Percentiles rank a stretch among this genome's conserved stretches.
phyloP scores from a whole-genome alignment of 495 filamentous ascomycete genomes.

The Penicillium argentinense region DNA sequence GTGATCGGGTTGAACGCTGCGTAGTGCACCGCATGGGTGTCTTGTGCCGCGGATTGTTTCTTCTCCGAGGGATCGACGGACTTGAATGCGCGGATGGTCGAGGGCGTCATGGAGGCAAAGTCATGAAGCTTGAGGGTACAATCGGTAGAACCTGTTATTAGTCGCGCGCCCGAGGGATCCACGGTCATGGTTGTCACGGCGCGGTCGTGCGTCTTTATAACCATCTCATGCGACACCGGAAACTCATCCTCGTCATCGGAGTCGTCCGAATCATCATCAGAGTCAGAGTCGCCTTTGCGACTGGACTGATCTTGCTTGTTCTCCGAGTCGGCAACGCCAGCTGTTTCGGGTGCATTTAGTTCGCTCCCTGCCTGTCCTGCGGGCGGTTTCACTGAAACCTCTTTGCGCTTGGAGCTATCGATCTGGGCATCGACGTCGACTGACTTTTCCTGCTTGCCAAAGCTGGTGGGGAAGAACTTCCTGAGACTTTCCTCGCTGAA shows the following conservation, averaged over 20 bases:
- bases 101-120: constrained; percentile 92
- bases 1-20: constrained; percentile 82
- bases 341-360: constrained; percentile 13
- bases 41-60: constrained; percentile 69
- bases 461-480: constrained; percentile 76
- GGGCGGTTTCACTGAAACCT: constrained; percentile 31
- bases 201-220: constrained; percentile 88
- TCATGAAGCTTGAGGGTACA: constrained; percentile 91
- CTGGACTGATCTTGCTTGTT: constrained; percentile 25
- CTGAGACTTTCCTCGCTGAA: constrained; percentile 84
- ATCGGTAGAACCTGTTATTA: constrained; percentile 88
- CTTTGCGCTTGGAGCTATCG: constrained; percentile 66
- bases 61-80: constrained; percentile 81
- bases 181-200: constrained; percentile 80
- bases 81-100: constrained; percentile 89
- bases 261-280: constrained; percentile 54
- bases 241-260: constrained; percentile 85
- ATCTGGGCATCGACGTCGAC: constrained; percentile 78
- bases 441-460: constrained; percentile 77
- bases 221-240: constrained; percentile 88
- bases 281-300: constrained; percentile 48
- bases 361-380: constrained; percentile 22
- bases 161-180: constrained; percentile 79
- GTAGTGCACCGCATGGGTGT: constrained; percentile 85
- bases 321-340: constrained; percentile 20